These are phyloP conservation scores for Aspergillus novoparasiticus DNA, from an alignment of 2,329 filamentous ascomycete genomes.

Conservation along the genomic window DNA sequence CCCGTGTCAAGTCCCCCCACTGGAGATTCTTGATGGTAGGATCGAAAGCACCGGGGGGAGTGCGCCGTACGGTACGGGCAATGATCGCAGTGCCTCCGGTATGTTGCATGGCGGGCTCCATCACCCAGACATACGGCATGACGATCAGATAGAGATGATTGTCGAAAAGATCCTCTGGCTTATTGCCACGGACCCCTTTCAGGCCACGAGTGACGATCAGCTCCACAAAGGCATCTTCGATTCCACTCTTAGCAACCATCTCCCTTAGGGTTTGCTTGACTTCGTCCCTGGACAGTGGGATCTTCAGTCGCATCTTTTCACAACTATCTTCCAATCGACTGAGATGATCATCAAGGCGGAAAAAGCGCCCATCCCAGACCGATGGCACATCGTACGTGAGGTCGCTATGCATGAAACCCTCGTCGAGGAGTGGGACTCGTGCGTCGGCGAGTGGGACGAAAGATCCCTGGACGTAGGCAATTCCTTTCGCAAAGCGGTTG, in stretches of 20 bases:
- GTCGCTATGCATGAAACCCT: slow-evolving; percentile 57
- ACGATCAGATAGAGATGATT: slow-evolving; percentile 54
- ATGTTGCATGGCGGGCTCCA: slow-evolving; percentile 49
- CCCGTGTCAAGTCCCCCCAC: slow-evolving; percentile 53
- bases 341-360: slow-evolving; percentile 56
- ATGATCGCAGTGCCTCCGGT: slow-evolving; percentile 48
- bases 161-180: slow-evolving; percentile 33
- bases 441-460: slow-evolving; percentile 50
- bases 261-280: slow-evolving; percentile 46
- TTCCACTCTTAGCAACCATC: slow-evolving; percentile 52
- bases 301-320: slow-evolving; percentile 48
- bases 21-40: slow-evolving; percentile 57
- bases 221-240: slow-evolving; percentile 54
- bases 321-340: slow-evolving; percentile 48
- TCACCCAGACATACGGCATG: slow-evolving; percentile 55
- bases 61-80: slow-evolving; percentile 49
- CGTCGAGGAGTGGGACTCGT: slow-evolving; percentile 53
- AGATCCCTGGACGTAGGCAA: slow-evolving; percentile 52
- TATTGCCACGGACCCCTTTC: slow-evolving; percentile 42
- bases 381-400: slow-evolving; percentile 57
- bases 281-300: slow-evolving; percentile 46
- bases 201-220: slow-evolving; percentile 55
- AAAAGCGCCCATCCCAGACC: slow-evolving; percentile 56
- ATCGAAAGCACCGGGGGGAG: slow-evolving; percentile 51
- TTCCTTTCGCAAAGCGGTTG: slow-evolving; percentile 47